Evolutionary conservation across 75 land plant genomes (phyloP), one percentile per base, ranked within the genome.

Genomic region (Pinus albicaulis): DNA sequence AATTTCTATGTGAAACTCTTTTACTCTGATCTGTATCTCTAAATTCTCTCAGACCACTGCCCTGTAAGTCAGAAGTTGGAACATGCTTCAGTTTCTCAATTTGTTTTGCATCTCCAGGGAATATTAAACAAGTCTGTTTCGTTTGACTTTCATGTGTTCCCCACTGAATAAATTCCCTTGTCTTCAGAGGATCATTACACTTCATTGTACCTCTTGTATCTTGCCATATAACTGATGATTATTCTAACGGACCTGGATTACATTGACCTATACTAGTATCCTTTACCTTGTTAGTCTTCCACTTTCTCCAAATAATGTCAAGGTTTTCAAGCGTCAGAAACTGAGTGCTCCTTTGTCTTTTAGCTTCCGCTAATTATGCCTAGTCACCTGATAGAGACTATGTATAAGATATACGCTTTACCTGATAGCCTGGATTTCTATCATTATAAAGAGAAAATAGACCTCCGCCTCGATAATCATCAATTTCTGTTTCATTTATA

Each of bases 291-390:
- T 68, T 36, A 68, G 17, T 68, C n/a, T 14, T 11, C 44, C 71
- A 24, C 26, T 68, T 20, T 38, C 0, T 28, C 31, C 31, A 28
- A 28, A 28, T 0, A 28, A 6, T 44, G 31, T 28, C 31, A 28
- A 1, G 31, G 31, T 28, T 28, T 28, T 28, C 31, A 28, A 1
- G 31, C 31, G 5, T 4, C 5, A 38, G 5, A 38, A 38, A 38
- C 36, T 66, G 41, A 38, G 90, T 82, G 60, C 91, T 84, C 73
- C 91, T 87, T 76, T 93, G 88, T 8, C 86, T 91, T 62, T 88
- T 90, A 56, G 91, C 99, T 26, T 97, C 93, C 59, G 92, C 36
- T 12, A 70, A 78, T 48, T 84, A 80, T 11, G 91, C 95, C 93
- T 91, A 92, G 55, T 92, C 98, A 66, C 84, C 91, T 58, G 87